These are phyloP conservation scores for Dipteronia dyeriana DNA, from an alignment of 345 rosid genomes.

Conservation along the genomic window DNA sequence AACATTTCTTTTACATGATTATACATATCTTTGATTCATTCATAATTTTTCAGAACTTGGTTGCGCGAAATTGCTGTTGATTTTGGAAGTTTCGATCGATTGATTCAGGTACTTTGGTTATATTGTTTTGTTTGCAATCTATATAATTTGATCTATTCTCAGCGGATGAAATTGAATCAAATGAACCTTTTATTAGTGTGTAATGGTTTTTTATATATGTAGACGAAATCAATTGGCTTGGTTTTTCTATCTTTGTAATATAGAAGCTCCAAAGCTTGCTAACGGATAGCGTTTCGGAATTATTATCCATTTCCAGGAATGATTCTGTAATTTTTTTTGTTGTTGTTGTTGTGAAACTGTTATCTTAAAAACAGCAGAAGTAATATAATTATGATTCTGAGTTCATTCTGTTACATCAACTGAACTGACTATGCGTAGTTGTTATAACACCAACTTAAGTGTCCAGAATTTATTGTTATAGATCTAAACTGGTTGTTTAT, in stretches of 20 bases:
- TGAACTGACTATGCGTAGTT: neutral
- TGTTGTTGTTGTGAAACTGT: neutral
- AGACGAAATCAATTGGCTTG: neutral
- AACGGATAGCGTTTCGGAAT: neutral
- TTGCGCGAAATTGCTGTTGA: slow-evolving; percentile 4
- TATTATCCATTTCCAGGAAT: neutral
- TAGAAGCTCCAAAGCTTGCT: neutral
- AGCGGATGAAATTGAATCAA: neutral
- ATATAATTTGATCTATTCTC: neutral
- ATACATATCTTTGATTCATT: neutral
- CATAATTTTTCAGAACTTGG: neutral
- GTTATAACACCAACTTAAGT: neutral
- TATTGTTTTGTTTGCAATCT: neutral
- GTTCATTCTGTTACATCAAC: neutral
- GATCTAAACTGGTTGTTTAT: neutral
- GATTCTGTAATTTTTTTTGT: neutral
- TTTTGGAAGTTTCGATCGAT: slow-evolving; percentile 11
- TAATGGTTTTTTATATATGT: neutral
- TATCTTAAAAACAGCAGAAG: neutral
- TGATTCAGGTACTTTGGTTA: neutral
- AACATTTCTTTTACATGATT: neutral
- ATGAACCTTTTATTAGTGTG: neutral
- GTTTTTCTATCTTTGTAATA: neutral
- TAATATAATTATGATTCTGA: too few relatives aligned
- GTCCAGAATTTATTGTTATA: neutral